Evolutionary conservation across 768 basidiomycete species (phyloP).

Genomic region (Phanerodontia chrysosporium): DNA sequence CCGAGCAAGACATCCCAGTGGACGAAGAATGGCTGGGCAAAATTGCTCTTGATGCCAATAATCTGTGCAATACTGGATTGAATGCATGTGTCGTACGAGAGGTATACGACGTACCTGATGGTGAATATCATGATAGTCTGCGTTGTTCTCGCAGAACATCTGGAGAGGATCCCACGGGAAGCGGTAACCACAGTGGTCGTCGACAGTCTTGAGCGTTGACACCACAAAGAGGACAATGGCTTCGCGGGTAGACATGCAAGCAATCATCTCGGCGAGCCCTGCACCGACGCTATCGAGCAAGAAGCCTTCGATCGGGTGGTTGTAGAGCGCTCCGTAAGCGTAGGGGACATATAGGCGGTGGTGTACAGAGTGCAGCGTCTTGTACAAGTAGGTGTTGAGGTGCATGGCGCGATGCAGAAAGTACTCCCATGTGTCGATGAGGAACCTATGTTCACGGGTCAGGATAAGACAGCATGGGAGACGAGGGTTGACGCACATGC

Average conservation of each 20-base stretch:
- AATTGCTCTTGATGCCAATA: slow-evolving; percentile 93
- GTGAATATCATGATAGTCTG: slow-evolving; percentile 97
- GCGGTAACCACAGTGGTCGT: slow-evolving; percentile 90
- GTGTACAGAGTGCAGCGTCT: slow-evolving; percentile 88
- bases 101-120: slow-evolving; percentile 67
- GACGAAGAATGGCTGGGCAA: slow-evolving; percentile 92
- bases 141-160: slow-evolving; percentile 79
- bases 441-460: slow-evolving; percentile 53
- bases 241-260: slow-evolving; percentile 75
- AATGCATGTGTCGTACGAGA: background rate
- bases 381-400: slow-evolving; percentile 85
- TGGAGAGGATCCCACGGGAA: slow-evolving; percentile 93
- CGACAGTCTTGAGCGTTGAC: slow-evolving; percentile 88
- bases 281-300: slow-evolving; percentile 84
- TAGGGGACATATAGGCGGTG: slow-evolving; percentile 96
- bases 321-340: slow-evolving; percentile 95
- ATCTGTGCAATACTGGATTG: slow-evolving; percentile 30
- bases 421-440: slow-evolving; percentile 98
- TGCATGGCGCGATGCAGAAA: slow-evolving; percentile 93
- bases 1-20: slow-evolving; percentile 89
- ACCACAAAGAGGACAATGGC: slow-evolving; percentile 78
- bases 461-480: background rate
- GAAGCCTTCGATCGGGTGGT: slow-evolving; percentile 94
- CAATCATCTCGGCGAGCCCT: slow-evolving; percentile 63
- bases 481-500: slow-evolving; percentile 65